These are phyloP conservation scores for Rhododendron vialii DNA, from an alignment of 148 eudicot genomes.

Conservation along the genomic window DNA sequence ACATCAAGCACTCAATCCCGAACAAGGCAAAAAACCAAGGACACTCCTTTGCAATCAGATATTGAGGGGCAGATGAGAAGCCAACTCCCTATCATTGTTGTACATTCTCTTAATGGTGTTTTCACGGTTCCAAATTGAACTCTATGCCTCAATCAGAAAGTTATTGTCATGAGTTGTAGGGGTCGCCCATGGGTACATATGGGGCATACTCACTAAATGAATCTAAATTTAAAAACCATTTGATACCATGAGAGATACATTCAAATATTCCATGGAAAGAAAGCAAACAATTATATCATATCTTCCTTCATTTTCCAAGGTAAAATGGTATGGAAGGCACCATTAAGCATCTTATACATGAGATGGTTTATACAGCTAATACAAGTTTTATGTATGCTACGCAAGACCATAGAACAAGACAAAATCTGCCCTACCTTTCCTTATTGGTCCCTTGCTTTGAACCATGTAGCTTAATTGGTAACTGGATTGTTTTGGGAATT, in stretches of 20 bases:
- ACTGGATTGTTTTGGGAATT: background rate
- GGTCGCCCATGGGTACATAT: background rate
- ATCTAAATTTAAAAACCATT: background rate
- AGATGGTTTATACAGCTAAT: background rate
- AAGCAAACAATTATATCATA: background rate
- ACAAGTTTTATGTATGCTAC: background rate
- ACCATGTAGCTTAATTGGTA: background rate
- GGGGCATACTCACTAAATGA: background rate
- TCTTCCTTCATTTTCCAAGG: background rate
- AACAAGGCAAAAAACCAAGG: background rate
- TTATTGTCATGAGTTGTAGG: background rate
- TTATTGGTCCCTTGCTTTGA: background rate
- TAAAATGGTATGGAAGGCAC: background rate
- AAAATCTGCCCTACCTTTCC: background rate
- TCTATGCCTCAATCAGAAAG: background rate
- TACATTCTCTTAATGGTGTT: background rate
- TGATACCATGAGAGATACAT: background rate
- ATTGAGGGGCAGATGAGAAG: background rate
- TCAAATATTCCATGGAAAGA: background rate
- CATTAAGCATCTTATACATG: background rate
- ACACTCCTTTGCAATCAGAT: background rate
- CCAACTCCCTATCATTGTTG: background rate
- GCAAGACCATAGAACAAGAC: background rate
- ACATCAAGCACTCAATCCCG: background rate
- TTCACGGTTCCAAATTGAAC: background rate